These are phyloP conservation scores for Cajanus cajan DNA, from an alignment of 306 rosid species.

Conservation along the genomic window DNA sequence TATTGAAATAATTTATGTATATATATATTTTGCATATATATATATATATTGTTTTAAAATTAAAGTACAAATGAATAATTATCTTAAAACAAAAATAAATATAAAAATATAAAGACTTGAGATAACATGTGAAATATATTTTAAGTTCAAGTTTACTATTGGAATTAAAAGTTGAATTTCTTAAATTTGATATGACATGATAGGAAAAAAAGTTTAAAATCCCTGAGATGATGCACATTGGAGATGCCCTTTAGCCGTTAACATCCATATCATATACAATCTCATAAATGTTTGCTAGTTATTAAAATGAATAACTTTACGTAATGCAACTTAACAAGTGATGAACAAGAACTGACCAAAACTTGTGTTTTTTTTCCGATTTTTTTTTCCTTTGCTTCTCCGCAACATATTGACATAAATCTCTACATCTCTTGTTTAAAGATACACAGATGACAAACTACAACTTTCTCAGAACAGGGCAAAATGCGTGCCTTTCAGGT, in stretches of 20 bases:
- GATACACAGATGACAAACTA: conserved; percentile 16
- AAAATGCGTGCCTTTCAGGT: conserved; percentile 10
- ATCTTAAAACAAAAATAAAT: too few species aligned
- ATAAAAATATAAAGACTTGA: too few species aligned
- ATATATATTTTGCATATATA: too few species aligned
- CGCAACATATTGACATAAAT: neutral
- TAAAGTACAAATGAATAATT: too few species aligned
- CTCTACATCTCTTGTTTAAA: neutral
- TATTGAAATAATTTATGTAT: too few species aligned
- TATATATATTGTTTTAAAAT: too few species aligned
- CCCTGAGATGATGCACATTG: neutral
- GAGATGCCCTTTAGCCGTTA: neutral
- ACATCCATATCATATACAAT: neutral
- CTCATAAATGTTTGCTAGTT: neutral
- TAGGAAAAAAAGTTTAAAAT: neutral
- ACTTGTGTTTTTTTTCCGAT: neutral
- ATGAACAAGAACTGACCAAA: neutral
- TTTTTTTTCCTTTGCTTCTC: neutral
- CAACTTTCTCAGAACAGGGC: conserved; percentile 10
- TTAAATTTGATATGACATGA: too few species aligned
- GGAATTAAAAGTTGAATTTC: too few species aligned
- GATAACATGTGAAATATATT: too few species aligned
- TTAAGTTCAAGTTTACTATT: too few species aligned
- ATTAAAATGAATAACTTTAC: neutral
- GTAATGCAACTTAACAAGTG: neutral